Evolutionary conservation across 805 yeast genomes (phyloP).

Genomic region (Kazachstania psychrophila): DNA sequence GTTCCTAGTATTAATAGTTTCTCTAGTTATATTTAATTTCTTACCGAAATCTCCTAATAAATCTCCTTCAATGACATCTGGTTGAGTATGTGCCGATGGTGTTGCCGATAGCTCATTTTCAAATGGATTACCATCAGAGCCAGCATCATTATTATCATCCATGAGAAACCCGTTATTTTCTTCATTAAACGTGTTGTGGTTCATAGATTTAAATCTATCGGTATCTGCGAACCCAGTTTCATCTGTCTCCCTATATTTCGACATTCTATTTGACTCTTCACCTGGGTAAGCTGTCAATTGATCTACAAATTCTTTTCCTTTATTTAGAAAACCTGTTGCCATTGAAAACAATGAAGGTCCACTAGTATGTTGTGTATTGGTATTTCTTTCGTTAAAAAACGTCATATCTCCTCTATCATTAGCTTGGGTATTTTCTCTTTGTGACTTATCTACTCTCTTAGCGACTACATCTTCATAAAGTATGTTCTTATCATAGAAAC

Average conservation of each 20-base stretch:
- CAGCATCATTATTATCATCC: not conserved
- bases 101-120: not conserved
- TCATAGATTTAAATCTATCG: too few relatives aligned
- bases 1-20: not conserved
- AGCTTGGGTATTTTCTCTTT: not conserved
- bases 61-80: slow-evolving; percentile 5
- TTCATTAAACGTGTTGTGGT: too few relatives aligned
- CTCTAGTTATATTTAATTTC: not conserved
- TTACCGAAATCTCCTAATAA: slow-evolving; percentile 9
- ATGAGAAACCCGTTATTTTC: not conserved
- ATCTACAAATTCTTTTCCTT: slow-evolving; percentile 27
- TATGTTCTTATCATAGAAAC: slow-evolving; percentile 18
- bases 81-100: not conserved
- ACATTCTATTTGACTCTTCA: slow-evolving; percentile 12
- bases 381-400: slow-evolving; percentile 4
- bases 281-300: slow-evolving; percentile 18
- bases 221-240: not conserved
- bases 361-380: slow-evolving; percentile 2
- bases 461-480: slow-evolving; percentile 17
- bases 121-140: not conserved
- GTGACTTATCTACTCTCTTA: slow-evolving; percentile 1
- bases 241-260: slow-evolving; percentile 3
- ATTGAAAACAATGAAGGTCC: slow-evolving; percentile 12
- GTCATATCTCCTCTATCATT: not conserved
- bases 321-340: slow-evolving; percentile 24